phyloP scores from a whole-genome alignment of 257 asterid genomes.

The Fraxinus quadrangulata region DNA sequence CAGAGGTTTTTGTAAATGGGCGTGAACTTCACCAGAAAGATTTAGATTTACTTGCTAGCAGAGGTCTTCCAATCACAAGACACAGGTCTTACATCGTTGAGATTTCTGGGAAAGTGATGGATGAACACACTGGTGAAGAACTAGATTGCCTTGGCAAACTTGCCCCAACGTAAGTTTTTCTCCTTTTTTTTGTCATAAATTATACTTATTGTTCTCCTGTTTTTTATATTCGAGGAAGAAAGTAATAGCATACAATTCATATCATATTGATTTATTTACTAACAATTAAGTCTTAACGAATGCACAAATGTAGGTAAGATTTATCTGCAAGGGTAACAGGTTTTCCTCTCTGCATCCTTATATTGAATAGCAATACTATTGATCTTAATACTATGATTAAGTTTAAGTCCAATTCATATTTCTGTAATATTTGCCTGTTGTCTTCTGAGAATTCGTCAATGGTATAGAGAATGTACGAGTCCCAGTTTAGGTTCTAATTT shows the following conservation, averaged over 20 bases:
- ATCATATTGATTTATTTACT: background rate
- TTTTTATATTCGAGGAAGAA: background rate
- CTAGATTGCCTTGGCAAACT: slow-evolving; percentile 88
- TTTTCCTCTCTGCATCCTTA: background rate
- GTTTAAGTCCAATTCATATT: background rate
- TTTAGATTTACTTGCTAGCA: slow-evolving; percentile 67
- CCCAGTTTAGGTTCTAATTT: background rate
- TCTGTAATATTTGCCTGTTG: background rate
- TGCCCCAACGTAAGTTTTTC: slow-evolving; percentile 86
- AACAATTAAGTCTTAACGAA: no score
- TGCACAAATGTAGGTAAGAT: background rate
- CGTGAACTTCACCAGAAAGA: slow-evolving; percentile 91
- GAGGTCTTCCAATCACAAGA: slow-evolving; percentile 76
- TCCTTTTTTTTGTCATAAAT: background rate
- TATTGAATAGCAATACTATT: background rate
- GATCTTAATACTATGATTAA: background rate
- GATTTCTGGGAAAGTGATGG: slow-evolving; percentile 76
- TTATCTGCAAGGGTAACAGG: background rate
- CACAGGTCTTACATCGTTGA: slow-evolving; percentile 68
- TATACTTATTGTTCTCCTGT: background rate
- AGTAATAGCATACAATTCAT: no score
- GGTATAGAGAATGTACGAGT: background rate
- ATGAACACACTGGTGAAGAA: slow-evolving; percentile 83
- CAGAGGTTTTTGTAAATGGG: slow-evolving; percentile 74
- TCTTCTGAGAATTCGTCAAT: background rate